Evolutionary conservation across 805 yeast species (phyloP), one percentile per base, ranked within the genome.

Genomic region (Candida corydali): DNA sequence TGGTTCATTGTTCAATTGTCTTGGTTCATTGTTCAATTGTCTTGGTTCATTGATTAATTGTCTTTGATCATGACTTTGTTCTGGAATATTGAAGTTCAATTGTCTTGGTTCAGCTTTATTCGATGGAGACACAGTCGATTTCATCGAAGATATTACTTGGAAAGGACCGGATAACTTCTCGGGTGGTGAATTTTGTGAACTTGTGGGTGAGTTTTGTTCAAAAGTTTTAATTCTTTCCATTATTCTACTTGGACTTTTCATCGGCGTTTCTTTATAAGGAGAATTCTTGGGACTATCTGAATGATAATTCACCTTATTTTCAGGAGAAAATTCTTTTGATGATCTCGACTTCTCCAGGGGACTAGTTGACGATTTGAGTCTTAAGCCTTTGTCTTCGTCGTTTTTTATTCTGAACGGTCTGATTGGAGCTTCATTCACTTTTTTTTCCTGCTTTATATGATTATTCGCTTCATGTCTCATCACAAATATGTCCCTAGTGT

Each of bases 401-500:
- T 76, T 80, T 0, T 85, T 73, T 63, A 82, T 80, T 56, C 77
- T 77, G 49, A 83, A 63, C 0, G 89, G 89, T 54, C 84, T 75
- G 1, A 78, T 86, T 1, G 76, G 78, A 5, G 49, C 63, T 16
- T 47, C 51, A 20, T 48, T 49, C 19, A 10, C 4, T 14, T 26
- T 36, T 12, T 11, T 26, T 9, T 24, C 26, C 15, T 26, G 28
- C 15, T 26, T 26, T 12, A 26, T 26, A 26, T 26, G 4, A 26
- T 5, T 26, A 26, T 26, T 24, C 8, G 30, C 19, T 15, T 32
- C 17, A 20, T 26, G 30, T 32, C 18, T 26, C 5, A 26, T 6
- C 18, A 20, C 15, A 12, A 26, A 26, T 6, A 26, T 26, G 15
- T 26, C 28, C 24, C 36, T 36, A 5, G 38, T 26, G 16, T 45